phyloP scores from a whole-genome alignment of 2,329 filamentous ascomycete species.

The Scedosporium apiospermum region DNA sequence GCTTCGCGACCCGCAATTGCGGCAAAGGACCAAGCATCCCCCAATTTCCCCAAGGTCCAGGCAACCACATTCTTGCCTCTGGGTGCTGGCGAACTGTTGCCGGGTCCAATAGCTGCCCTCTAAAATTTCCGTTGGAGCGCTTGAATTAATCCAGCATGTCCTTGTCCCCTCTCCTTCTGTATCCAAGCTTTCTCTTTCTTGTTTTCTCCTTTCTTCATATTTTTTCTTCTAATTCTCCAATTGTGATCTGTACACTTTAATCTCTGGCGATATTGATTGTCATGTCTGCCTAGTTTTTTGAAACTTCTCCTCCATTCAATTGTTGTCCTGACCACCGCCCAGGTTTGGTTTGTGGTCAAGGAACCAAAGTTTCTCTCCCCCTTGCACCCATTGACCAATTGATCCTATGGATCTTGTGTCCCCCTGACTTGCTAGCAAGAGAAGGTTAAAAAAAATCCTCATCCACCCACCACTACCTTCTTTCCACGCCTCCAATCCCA shows the following conservation, averaged over 20 bases:
- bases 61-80: background rate
- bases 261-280: background rate
- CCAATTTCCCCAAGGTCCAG: background rate
- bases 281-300: background rate
- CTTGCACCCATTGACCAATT: background rate
- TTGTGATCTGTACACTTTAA: background rate
- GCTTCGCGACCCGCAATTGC: constrained; percentile 1
- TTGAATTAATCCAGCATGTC: no score
- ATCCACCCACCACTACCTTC: background rate
- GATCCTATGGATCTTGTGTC: background rate
- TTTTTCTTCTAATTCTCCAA: background rate
- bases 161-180: background rate
- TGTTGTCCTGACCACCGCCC: background rate
- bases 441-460: background rate
- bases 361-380: background rate
- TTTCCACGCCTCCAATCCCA: background rate
- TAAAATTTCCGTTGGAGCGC: background rate
- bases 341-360: background rate
- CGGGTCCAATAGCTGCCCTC: background rate
- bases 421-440: background rate
- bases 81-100: background rate
- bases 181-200: background rate
- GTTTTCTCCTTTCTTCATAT: background rate
- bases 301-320: background rate
- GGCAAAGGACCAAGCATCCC: background rate